Base-by-base conservation (phyloP, 2,329 filamentous ascomycete genomes). In the Ophiostoma tasmaniense region DNA sequence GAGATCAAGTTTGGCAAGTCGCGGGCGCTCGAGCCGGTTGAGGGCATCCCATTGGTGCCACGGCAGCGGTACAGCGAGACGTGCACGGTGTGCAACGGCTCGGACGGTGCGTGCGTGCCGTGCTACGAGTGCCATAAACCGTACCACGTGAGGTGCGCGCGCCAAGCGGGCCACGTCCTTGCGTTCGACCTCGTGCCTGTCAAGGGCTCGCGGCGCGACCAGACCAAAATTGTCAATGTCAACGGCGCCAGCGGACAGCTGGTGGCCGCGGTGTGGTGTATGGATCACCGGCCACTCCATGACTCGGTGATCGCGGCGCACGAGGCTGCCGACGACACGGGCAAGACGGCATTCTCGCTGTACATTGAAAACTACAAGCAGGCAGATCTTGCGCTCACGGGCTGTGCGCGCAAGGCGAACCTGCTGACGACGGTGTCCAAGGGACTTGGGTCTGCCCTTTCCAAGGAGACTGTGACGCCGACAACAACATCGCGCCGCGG, bases 1-100 rank as follows among this genome's bases (percentile, higher is more conserved):
- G 95, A 99, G 78, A 89, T 97, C 74, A 95, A 93, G 75, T 99
- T 97, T 78, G 93, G 91, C 71, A 91, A 91, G 74, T 90, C 93
- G 22, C 88, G 89, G 75, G 87, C 90, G 22, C 81, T 99, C 42
- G 90, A 93, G 73, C 90, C 93, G 39, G 93, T 91, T 1, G 95
- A 99, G 79, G 94, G 94, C 25, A 92, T 99, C 72, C 90, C 91
- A 3, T 89, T 90, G 7, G 93, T 99, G 70, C 86, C 90, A 0
- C 83, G 86, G 45, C 37, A 45, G 37, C 80, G 86, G 45, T 96
- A 91, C 75, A 88, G 91, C 55, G 89, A 93, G 73, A 81, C 84
- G 6, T 99, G 95, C 83, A 92, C 92, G 77, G 82, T 92, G 22
- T 99, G 95, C 83, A 93, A 92, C 78, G 84, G 85, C 66, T 85